These are phyloP conservation scores for Aeminium ludgeri DNA, from an alignment of 495 filamentous ascomycete species.

Conservation along the genomic window DNA sequence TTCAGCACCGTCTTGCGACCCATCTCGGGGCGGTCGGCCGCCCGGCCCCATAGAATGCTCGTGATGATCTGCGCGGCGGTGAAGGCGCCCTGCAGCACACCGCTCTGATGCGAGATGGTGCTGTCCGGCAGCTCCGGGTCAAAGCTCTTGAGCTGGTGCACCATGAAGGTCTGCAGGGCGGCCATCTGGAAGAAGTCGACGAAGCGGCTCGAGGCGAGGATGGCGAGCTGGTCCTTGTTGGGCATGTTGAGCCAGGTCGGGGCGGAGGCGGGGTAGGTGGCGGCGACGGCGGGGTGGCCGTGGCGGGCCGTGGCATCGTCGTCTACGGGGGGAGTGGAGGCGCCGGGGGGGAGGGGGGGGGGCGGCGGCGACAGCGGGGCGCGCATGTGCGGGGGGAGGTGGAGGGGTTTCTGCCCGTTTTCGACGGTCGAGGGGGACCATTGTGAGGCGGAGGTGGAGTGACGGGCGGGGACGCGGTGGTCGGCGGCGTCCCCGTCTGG, in stretches of 20 bases:
- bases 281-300: constrained; percentile 1
- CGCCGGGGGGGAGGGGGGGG: constrained; percentile 3
- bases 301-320: constrained; percentile 5
- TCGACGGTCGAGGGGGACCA: constrained; percentile 12
- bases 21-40: constrained; percentile 17
- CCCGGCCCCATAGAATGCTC: constrained; percentile 20
- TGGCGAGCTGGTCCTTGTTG: constrained; percentile 30
- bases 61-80: constrained; percentile 22
- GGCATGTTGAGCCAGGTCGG: constrained; percentile 21
- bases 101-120: constrained; percentile 20
- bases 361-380: neutral
- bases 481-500: neutral
- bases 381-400: neutral
- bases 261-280: constrained; percentile 5
- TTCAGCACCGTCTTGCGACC: constrained; percentile 21
- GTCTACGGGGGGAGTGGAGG: constrained; percentile 1
- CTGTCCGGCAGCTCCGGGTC: constrained; percentile 21
- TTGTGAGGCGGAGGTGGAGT: no score
- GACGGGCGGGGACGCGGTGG: no score
- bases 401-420: constrained; percentile 10
- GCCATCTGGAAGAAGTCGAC: constrained; percentile 35
- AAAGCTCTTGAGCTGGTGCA: constrained; percentile 27
- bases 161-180: constrained; percentile 46
- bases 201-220: constrained; percentile 32
- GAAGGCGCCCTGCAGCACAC: constrained; percentile 21